A percentile compares a stretch with the other conserved stretches of the same genome.
These are phyloP conservation scores for Waitea zeae DNA, from an alignment of 1,284 basidiomycete genomes.

Conservation along the genomic window DNA sequence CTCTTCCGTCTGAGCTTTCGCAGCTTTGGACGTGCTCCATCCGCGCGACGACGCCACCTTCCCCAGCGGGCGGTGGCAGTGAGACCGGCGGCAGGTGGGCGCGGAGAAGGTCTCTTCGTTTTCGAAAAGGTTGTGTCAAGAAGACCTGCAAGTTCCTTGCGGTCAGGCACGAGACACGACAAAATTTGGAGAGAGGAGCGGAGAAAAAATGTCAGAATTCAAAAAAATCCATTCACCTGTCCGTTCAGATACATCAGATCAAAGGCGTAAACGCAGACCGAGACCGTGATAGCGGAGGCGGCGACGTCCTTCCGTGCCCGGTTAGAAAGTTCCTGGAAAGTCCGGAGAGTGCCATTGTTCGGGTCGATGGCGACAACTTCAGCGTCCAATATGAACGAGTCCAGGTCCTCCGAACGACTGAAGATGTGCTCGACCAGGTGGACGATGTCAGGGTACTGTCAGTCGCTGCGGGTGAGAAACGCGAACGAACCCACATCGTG, in stretches of 20 bases:
- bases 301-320: conserved; percentile 78
- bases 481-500: conserved; percentile 5
- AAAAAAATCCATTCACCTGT: conserved; percentile 29
- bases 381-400: conserved; percentile 72
- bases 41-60: conserved; percentile 37
- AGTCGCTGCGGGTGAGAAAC: conserved; percentile 10
- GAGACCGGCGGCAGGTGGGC: conserved; percentile 39
- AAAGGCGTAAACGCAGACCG: conserved; percentile 80
- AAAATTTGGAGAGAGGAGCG: background rate
- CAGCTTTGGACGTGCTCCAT: conserved; percentile 68
- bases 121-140: conserved; percentile 55
- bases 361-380: conserved; percentile 72
- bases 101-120: conserved; percentile 50
- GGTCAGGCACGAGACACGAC: too few species aligned
- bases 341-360: conserved; percentile 43
- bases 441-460: conserved; percentile 78
- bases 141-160: conserved; percentile 31
- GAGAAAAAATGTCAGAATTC: too few species aligned
- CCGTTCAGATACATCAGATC: conserved; percentile 85
- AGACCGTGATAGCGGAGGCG: conserved; percentile 62
- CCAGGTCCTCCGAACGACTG: conserved; percentile 20
- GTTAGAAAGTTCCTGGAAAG: conserved; percentile 79
- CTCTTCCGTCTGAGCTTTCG: conserved; percentile 49
- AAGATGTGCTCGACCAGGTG: conserved; percentile 35
- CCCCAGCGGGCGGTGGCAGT: too few species aligned